Evolutionary conservation across 2,329 filamentous ascomycete genomes (phyloP), one percentile per base, ranked within the genome.

Genomic region (Annulohypoxylon truncatum): DNA sequence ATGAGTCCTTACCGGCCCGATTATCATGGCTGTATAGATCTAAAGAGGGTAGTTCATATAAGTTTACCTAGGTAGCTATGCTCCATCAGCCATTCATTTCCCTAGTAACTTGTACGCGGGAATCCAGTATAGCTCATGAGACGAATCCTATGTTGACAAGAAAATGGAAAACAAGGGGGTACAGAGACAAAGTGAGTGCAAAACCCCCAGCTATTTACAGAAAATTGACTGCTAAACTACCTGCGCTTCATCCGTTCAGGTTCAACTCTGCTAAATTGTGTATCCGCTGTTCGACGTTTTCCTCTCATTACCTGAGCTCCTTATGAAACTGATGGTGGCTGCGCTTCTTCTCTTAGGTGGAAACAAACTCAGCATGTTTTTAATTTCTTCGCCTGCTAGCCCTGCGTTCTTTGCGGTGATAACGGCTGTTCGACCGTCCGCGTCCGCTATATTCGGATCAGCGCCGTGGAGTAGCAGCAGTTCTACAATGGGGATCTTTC

Each of bases 401-500:
- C 72, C 72, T 5, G 61, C 69, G 44, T 73, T 68, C 42, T 54
- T 69, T 13, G 72, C 66, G 24, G 66, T 70, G 12, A 58, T 47
- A 44, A 72, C 61, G 28, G 71, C 70, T 8, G 64, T 71, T 29
- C 69, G 67, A 9, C 71, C 67, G 40, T 56, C 54, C 8, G 44
- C 51, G 61, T 74, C 72, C 12, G 58, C 50, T 42, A 75, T 68
- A 1, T 38, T 35, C 7, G 72, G 64, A 33, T 74, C 61, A 0
- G 76, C 75, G 5, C 66, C 67, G 18, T 71, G 24, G 4, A 54
- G 33, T 6, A 77, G 20, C 22, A 76, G 61, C 20, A 66, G 40
- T 15, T 73, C 48, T 12, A 77, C 66, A 7, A 76, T 71, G 2
- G 42, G 52, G 24, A 76, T 71, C 40, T 74, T 75, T 20, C 64